Evolutionary conservation across 768 basidiomycete genomes (phyloP).

Genomic region (Boletus subparvulus): DNA sequence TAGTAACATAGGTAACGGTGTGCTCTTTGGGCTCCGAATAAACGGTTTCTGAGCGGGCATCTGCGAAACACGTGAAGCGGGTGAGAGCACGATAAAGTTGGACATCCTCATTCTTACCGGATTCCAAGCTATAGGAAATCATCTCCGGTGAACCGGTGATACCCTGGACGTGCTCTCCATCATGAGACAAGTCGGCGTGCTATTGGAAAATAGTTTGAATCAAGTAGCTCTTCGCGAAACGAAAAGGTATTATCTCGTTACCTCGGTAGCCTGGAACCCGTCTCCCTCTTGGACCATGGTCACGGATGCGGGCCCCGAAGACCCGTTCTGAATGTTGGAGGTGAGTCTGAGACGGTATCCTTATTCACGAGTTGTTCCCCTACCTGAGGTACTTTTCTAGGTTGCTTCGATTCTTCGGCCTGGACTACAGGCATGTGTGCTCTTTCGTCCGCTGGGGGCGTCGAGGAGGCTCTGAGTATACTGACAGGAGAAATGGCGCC

Average conservation of each 20-base stretch:
- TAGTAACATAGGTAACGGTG: background rate
- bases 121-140: background rate
- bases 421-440: background rate
- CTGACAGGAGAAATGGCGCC: background rate
- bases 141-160: background rate
- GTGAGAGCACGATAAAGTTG: background rate
- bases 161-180: too few relatives aligned
- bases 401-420: background rate
- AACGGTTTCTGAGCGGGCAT: background rate
- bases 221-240: background rate
- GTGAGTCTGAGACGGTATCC: too few relatives aligned
- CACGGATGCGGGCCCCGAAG: too few relatives aligned
- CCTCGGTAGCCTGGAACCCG: background rate
- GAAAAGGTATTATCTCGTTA: background rate
- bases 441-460: background rate
- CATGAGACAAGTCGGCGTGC: background rate
- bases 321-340: too few relatives aligned
- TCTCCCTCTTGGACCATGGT: background rate
- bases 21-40: background rate
- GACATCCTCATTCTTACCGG: background rate
- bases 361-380: too few relatives aligned
- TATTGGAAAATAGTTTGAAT: background rate
- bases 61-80: background rate
- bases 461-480: background rate
- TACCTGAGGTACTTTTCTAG: background rate